Conservation (phyloP, 331 rosid genomes). For the Saraca asoca region DNA sequence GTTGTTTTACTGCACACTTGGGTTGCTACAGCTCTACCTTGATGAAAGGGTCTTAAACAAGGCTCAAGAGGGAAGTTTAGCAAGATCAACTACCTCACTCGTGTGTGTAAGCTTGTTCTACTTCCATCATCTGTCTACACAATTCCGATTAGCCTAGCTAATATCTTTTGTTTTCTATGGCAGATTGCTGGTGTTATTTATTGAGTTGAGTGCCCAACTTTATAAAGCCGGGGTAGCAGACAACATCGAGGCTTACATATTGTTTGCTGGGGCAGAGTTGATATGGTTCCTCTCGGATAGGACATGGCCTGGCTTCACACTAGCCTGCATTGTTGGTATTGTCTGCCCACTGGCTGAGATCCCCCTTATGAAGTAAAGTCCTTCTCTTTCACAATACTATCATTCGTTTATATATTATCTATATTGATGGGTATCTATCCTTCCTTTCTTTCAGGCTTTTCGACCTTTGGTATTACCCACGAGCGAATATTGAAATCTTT, state of each 20-base stretch:
- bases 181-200: conserved; percentile 65
- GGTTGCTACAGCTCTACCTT: conserved; percentile 67
- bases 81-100: conserved; percentile 50
- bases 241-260: conserved; percentile 60
- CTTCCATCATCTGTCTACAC: background rate
- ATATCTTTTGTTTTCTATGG: conserved; percentile 7
- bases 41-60: conserved; percentile 52
- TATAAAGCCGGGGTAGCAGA: conserved; percentile 72
- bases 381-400: background rate
- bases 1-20: conserved; percentile 67
- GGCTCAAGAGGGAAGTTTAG: conserved; percentile 42
- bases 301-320: conserved; percentile 65
- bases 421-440: conserved; percentile 9
- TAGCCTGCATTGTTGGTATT: conserved; percentile 66
- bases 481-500: conserved; percentile 62
- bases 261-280: conserved; percentile 71
- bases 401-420: background rate
- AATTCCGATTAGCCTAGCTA: too few relatives aligned
- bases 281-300: conserved; percentile 64
- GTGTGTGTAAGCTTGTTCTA: conserved; percentile 41
- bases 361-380: conserved; percentile 72
- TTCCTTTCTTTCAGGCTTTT: conserved; percentile 55
- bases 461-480: conserved; percentile 83
- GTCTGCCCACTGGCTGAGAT: conserved; percentile 77
- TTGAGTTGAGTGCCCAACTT: conserved; percentile 75